Percentiles rank a stretch among this genome's conserved stretches.
phyloP scores from a whole-genome alignment of 257 asterid genomes.

The Fraxinus quadrangulata region DNA sequence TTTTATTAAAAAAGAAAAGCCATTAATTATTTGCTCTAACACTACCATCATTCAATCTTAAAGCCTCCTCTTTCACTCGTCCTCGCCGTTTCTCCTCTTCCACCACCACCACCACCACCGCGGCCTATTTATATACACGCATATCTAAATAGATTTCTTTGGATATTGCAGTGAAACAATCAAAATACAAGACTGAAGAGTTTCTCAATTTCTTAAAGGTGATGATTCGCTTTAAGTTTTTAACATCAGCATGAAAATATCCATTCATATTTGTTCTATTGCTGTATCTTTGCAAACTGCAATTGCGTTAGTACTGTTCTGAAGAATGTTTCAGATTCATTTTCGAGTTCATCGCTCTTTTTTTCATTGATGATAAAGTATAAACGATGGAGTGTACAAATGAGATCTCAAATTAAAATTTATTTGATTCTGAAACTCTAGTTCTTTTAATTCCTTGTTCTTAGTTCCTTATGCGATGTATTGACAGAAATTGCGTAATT shows the following conservation, averaged over 20 bases:
- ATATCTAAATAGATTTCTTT: neutral
- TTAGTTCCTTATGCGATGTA: neutral
- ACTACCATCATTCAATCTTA: conserved; percentile 19
- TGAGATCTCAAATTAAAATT: neutral
- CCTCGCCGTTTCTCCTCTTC: conserved; percentile 25
- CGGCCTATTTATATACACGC: neutral
- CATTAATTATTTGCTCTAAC: neutral
- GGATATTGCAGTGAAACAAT: conserved; percentile 18
- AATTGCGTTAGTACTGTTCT: neutral
- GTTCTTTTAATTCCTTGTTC: neutral
- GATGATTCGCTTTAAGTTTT: neutral
- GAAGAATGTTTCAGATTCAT: neutral
- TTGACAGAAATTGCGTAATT: neutral
- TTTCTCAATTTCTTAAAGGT: conserved; percentile 28
- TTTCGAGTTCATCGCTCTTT: conserved; percentile 17
- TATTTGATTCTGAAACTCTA: neutral
- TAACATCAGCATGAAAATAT: neutral
- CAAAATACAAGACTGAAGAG: neutral
- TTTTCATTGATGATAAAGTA: neutral
- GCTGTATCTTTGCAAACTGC: neutral
- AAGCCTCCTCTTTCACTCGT: conserved; percentile 31
- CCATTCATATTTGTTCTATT: neutral
- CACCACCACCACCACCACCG: conserved; percentile 7
- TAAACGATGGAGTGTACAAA: neutral
- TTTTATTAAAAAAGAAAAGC: neutral